Conservation (phyloP, 148 eudicot species). For the Rhododendron mucronatum region DNA sequence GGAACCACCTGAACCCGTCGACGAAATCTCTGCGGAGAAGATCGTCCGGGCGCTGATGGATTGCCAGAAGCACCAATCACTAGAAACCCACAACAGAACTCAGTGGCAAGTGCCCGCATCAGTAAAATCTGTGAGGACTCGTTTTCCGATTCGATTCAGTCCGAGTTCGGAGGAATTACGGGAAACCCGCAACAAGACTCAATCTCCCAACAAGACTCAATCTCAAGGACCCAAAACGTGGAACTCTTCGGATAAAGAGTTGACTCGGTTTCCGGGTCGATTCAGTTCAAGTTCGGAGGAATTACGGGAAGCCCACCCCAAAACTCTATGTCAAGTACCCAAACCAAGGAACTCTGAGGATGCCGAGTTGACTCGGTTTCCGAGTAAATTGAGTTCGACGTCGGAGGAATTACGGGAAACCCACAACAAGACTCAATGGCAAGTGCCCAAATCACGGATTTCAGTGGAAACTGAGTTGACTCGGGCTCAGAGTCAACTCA, state of each 20-base stretch:
- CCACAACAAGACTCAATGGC: background rate
- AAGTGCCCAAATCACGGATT: background rate
- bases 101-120: background rate
- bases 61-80: background rate
- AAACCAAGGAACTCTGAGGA: background rate
- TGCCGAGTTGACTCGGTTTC: background rate
- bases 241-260: conserved; percentile 15
- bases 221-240: background rate
- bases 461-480: conserved; percentile 23
- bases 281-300: conserved; percentile 43
- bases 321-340: background rate
- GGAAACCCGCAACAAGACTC: background rate
- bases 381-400: background rate
- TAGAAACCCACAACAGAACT: conserved; percentile 8
- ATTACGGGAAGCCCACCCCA: background rate
- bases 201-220: background rate
- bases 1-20: conserved; percentile 41
- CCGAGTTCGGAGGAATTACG: conserved; percentile 39
- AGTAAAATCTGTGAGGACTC: background rate
- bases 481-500: conserved; percentile 19
- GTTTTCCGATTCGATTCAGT: conserved; percentile 9
- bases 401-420: conserved; percentile 1
- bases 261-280: conserved; percentile 27
- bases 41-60: conserved; percentile 31
- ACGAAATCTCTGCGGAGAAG: conserved; percentile 34